Percentiles rank a stretch among this genome's conserved stretches.
phyloP scores from a whole-genome alignment of 2,329 filamentous ascomycete genomes.

The Fusarium fujikuroi region DNA sequence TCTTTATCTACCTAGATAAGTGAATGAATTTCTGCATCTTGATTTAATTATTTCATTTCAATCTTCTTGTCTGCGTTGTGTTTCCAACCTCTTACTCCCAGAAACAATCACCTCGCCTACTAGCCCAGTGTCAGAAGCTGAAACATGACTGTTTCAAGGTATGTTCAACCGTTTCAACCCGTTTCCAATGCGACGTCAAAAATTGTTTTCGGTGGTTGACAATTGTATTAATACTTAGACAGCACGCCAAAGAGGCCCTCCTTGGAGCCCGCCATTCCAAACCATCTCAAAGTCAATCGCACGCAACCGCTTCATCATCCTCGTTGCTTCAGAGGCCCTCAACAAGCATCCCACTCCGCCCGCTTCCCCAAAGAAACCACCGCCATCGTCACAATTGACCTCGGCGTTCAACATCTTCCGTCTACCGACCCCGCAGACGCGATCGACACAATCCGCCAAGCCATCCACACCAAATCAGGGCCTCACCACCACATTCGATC shows the following conservation, averaged over 20 bases:
- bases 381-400: background rate
- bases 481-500: background rate
- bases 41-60: too few species aligned
- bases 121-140: background rate
- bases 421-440: background rate
- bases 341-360: background rate
- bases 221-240: background rate
- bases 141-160: background rate
- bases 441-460: background rate
- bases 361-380: background rate
- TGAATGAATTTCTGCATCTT: fast-evolving
- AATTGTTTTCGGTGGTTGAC: fast-evolving
- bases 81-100: background rate
- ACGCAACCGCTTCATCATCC: background rate
- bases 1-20: background rate
- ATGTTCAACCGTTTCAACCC: background rate
- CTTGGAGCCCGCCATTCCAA: background rate
- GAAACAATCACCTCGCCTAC: background rate
- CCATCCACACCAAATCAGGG: background rate
- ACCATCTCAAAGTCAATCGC: background rate
- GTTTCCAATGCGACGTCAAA: background rate
- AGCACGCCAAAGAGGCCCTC: fast-evolving
- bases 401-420: background rate
- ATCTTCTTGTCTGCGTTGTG: background rate
- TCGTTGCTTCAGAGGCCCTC: background rate